Evolutionary conservation across 208 protist genomes (phyloP).

Genomic region (Leishmania amazonensis): DNA sequence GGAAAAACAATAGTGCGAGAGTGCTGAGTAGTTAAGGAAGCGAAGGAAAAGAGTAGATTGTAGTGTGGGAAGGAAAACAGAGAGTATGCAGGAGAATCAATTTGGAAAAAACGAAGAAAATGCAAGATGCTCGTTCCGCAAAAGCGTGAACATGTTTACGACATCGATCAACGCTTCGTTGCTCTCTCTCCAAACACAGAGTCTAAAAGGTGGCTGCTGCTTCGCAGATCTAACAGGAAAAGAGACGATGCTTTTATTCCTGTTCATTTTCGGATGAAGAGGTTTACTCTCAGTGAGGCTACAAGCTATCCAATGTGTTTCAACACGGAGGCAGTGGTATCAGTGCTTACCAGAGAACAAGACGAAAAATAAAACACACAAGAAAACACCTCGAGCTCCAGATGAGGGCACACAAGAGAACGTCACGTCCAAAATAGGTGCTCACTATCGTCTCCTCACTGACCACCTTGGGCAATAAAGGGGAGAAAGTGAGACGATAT

Average conservation of each 20-base stretch:
- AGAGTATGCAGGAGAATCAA: not conserved
- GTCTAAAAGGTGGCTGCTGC: not conserved
- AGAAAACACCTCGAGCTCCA: not conserved
- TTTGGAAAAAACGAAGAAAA: not conserved
- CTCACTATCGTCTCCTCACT: not conserved
- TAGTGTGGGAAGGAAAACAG: not conserved
- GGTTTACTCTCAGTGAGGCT: not conserved
- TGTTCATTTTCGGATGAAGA: not conserved
- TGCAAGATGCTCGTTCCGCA: not conserved
- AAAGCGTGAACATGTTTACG: not conserved
- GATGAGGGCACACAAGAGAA: not conserved
- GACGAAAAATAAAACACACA: constrained; percentile 18
- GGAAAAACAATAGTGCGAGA: not conserved
- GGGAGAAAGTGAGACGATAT: constrained; percentile 3
- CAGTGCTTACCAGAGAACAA: not conserved
- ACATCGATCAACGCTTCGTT: not conserved
- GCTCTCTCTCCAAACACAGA: not conserved
- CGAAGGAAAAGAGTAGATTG: not conserved
- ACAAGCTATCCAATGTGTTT: not conserved
- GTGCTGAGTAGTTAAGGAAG: not conserved
- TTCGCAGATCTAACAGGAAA: not conserved
- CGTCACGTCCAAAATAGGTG: not conserved
- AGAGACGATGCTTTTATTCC: not conserved
- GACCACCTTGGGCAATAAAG: not conserved
- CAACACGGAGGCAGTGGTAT: not conserved